Conservation (phyloP, 2,329 filamentous ascomycete species). For the Cladosporium halotolerans region DNA sequence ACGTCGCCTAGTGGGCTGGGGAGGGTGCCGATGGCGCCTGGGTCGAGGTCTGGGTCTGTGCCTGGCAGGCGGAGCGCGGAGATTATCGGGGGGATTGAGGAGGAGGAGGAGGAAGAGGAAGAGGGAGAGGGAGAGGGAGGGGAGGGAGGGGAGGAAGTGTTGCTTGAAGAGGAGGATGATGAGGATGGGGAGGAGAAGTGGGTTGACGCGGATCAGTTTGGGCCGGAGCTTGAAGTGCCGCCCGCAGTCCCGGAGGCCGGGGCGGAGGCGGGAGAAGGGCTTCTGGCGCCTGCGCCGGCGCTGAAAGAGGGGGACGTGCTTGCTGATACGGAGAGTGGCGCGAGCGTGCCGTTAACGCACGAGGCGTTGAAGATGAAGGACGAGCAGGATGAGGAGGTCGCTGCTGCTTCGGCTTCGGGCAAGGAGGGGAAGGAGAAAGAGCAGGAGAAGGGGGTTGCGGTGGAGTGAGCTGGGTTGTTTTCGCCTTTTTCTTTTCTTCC, state of each 20-base stretch:
- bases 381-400: conserved; percentile 17
- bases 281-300: not conserved
- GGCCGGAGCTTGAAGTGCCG: conserved; percentile 17
- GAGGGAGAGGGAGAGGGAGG: conserved; percentile 12
- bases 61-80: conserved; percentile 65
- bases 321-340: not conserved
- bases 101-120: conserved; percentile 28
- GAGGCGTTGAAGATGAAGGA: conserved; percentile 27
- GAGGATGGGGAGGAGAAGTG: conserved; percentile 19
- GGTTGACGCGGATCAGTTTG: conserved; percentile 25
- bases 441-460: not conserved
- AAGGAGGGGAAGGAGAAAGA: not conserved
- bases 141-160: conserved; percentile 6
- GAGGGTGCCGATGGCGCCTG: conserved; percentile 5
- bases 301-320: not conserved
- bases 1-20: conserved; percentile 20
- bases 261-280: not conserved
- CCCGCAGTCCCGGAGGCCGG: not conserved
- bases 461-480: not conserved
- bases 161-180: conserved; percentile 8
- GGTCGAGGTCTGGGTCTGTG: conserved; percentile 48
- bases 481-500: not conserved
- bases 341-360: conserved; percentile 20
- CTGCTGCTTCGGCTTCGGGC: not conserved
- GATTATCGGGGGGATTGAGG: conserved; percentile 52